Conservation (phyloP, 2,329 filamentous ascomycete species). For the Fusarium transvaalense region DNA sequence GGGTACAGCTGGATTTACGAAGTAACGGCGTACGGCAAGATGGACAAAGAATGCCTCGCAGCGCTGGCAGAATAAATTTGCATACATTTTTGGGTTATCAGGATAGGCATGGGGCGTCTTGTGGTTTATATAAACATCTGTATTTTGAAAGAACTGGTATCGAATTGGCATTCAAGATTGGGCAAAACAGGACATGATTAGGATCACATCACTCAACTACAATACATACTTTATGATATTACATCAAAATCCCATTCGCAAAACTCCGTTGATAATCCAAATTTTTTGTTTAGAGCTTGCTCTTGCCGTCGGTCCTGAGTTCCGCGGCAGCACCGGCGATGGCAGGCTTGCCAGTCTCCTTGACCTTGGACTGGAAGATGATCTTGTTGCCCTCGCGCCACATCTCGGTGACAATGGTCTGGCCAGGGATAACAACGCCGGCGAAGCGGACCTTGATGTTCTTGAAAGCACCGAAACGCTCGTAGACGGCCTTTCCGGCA, state of each 20-base stretch:
- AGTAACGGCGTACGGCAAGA: slow-evolving; percentile 34
- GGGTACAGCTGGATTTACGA: not conserved
- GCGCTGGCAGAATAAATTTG: slow-evolving; percentile 30
- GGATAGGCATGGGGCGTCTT: slow-evolving; percentile 30
- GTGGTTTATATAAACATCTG: slow-evolving; percentile 16
- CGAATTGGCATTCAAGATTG: slow-evolving; percentile 30
- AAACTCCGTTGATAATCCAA: slow-evolving; percentile 26
- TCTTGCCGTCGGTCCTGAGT: slow-evolving; percentile 61
- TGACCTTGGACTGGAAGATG: slow-evolving; percentile 88
- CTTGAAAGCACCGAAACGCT: slow-evolving; percentile 84
- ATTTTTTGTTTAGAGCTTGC: slow-evolving; percentile 49
- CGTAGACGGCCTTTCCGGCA: slow-evolving; percentile 88
- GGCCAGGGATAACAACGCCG: slow-evolving; percentile 84
- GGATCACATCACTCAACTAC: slow-evolving; percentile 39
- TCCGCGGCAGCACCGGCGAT: slow-evolving; percentile 86
- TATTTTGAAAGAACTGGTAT: slow-evolving; percentile 16
- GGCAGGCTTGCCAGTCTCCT: slow-evolving; percentile 91
- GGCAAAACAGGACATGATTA: slow-evolving; percentile 36
- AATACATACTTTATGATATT: slow-evolving; percentile 48
- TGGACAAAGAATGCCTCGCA: slow-evolving; percentile 27
- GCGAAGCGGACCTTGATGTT: slow-evolving; percentile 95
- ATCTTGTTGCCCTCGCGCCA: slow-evolving; percentile 88
- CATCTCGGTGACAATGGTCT: slow-evolving; percentile 94
- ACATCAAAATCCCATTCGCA: slow-evolving; percentile 31
- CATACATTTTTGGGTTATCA: slow-evolving; percentile 9